phyloP scores from a whole-genome alignment of 306 rosid species.

The Betula pendula region DNA sequence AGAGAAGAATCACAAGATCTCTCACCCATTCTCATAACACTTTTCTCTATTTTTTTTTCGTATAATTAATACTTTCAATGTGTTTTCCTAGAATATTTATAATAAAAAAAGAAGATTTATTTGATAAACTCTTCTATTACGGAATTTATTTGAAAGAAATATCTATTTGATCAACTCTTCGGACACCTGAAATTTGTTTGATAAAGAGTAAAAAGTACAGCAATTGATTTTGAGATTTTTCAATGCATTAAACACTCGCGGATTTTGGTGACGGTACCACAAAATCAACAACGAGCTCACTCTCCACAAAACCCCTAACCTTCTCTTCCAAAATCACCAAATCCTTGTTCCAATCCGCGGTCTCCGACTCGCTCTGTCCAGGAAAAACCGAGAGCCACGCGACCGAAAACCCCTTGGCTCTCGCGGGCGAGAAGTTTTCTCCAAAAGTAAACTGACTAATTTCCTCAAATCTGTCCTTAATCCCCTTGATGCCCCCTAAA shows the following conservation, averaged over 20 bases:
- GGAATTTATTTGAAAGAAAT: too few relatives aligned
- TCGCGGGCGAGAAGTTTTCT: slow-evolving; percentile 83
- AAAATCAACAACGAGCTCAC: slow-evolving; percentile 70
- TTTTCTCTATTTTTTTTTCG: not conserved
- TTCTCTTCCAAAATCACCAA: slow-evolving; percentile 50
- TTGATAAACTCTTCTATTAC: too few relatives aligned
- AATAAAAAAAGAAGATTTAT: too few relatives aligned
- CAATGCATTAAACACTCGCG: slow-evolving; percentile 52
- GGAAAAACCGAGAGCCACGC: slow-evolving; percentile 72
- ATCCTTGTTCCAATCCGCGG: slow-evolving; percentile 45
- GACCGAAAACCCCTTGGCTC: slow-evolving; percentile 82
- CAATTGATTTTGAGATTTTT: too few relatives aligned
- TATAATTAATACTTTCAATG: too few relatives aligned
- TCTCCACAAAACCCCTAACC: slow-evolving; percentile 60
- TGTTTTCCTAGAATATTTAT: too few relatives aligned
- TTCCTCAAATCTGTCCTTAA: slow-evolving; percentile 45
- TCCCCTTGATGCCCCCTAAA: slow-evolving; percentile 49
- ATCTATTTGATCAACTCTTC: too few relatives aligned
- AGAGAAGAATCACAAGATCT: too few relatives aligned
- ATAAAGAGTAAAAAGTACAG: too few relatives aligned
- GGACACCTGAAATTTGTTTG: too few relatives aligned
- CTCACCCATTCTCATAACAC: too few relatives aligned
- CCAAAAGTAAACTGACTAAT: slow-evolving; percentile 57
- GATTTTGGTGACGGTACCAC: slow-evolving; percentile 49
- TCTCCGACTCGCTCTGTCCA: slow-evolving; percentile 51